A percentile compares a stretch with the other conserved stretches of the same genome.
phyloP scores from a whole-genome alignment of 2,329 filamentous ascomycete species.

The Sporothrix brasiliensis region DNA sequence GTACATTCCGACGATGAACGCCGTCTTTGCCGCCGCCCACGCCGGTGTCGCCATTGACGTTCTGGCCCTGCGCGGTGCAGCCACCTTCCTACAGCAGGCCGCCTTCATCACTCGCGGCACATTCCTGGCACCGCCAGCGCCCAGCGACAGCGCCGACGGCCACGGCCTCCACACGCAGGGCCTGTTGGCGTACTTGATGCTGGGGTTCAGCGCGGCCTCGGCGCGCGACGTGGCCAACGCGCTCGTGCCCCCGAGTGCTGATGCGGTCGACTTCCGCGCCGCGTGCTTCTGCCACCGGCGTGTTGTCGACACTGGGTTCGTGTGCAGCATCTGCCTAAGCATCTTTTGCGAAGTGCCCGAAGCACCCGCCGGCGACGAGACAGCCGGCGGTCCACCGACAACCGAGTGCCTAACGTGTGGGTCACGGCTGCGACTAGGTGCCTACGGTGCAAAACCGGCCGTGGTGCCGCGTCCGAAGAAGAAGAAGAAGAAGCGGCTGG shows the following conservation, averaged over 20 bases:
- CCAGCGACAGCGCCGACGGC: constrained; percentile 46
- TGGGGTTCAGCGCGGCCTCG: constrained; percentile 65
- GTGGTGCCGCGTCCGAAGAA: constrained; percentile 72
- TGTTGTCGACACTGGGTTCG: constrained; percentile 89
- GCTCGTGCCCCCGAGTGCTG: constrained; percentile 76
- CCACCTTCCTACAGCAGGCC: constrained; percentile 93
- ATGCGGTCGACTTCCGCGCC: constrained; percentile 93
- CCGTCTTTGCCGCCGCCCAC: constrained; percentile 91
- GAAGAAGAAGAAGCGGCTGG: constrained; percentile 68
- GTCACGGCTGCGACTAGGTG: constrained; percentile 72
- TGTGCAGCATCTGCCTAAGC: constrained; percentile 94
- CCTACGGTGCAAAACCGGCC: constrained; percentile 75
- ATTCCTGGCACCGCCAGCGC: constrained; percentile 51
- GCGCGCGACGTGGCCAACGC: constrained; percentile 38
- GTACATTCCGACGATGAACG: constrained; percentile 98
- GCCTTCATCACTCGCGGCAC: constrained; percentile 63
- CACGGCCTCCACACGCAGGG: constrained; percentile 64
- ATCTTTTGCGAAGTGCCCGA: constrained; percentile 76
- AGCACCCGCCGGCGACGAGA: neutral
- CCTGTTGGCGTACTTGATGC: constrained; percentile 90
- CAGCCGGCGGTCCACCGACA: constrained; percentile 41
- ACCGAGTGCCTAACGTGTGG: constrained; percentile 82
- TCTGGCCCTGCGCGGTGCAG: constrained; percentile 78
- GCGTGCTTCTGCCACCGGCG: constrained; percentile 95
- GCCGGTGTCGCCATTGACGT: constrained; percentile 90